Base-by-base conservation (phyloP, 225 moss, liverwort and hornwort species). In the Thuidium tamariscinum region DNA sequence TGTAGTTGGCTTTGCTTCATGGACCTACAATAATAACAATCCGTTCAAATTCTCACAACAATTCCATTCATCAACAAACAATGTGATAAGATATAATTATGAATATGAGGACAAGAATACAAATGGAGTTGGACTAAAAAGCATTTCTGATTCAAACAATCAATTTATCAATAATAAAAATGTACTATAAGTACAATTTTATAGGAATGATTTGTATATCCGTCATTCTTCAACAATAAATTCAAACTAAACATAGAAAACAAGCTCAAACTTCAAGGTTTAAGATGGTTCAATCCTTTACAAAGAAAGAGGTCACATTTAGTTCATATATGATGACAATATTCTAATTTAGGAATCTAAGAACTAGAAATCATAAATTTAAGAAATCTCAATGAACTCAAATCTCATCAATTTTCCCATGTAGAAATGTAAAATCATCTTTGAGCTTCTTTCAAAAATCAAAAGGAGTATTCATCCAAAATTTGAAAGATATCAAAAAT, bases 141-240 rank as follows among this genome's bases (percentile, higher is more conserved):
- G 65, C n/a, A 65, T 10, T n/a, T 65, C 36, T 65, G 20, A 20
- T 20, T 65, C 4, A 11, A 65, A 20, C 10, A 29, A 72, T 29
- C 3, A 11, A 49, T 49, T 49, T 15, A 25, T 29, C 1, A 10
- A 0, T 10, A 16, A 2, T 10, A 8, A 72, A 29, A 10, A 29
- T 0, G 1, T 1, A 8, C 2, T 18, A 22, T 3, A 37, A 23
- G 3, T 8, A 8, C 1, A 25, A 13, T 2, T 22, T 13, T 4
- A 12, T 2, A 0, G 4, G 5, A 68, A 22, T 3, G 10, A 2
- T 25, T 2, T 7, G 14, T 2, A 5, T 15, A 8, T 25, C 23
- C 6, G 6, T 39, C 3, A 10, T 46, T 46, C 3, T 6, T 72
- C 17, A 25, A 15, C 1, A 44, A 17, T 2, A 1, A 46, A 44